These are phyloP conservation scores for Oryza meridionalis DNA, from an alignment of 176 grass and related monocot genomes.

Conservation along the genomic window DNA sequence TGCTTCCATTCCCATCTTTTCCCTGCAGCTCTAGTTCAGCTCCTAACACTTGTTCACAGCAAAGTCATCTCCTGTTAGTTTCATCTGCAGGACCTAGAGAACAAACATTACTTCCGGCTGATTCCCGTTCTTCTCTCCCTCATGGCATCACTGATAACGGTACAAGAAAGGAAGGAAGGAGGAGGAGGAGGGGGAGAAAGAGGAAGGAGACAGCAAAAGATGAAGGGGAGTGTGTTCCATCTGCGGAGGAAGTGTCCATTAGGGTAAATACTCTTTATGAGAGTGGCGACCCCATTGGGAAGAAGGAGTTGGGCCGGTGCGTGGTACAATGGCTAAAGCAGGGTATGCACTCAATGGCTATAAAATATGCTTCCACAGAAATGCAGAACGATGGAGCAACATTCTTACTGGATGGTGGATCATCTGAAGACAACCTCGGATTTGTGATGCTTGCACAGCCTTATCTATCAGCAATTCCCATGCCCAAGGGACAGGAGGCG, in stretches of 20 bases:
- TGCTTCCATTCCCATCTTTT: constrained; percentile 25
- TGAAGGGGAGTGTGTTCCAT: constrained; percentile 45
- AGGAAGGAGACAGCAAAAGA: constrained; percentile 35
- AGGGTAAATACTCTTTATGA: constrained; percentile 52
- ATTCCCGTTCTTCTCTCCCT: constrained; percentile 7
- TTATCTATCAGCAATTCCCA: constrained; percentile 60
- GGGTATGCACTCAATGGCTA: constrained; percentile 84
- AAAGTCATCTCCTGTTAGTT: constrained; percentile 40
- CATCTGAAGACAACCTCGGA: constrained; percentile 26
- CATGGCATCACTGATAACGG: not conserved
- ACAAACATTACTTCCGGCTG: constrained; percentile 23
- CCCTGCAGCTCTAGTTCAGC: constrained; percentile 3
- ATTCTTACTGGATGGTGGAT: constrained; percentile 46
- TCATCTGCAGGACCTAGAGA: constrained; percentile 25
- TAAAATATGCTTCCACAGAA: constrained; percentile 56
- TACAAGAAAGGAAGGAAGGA: constrained; percentile 41
- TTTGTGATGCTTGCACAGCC: constrained; percentile 76
- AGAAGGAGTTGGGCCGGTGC: constrained; percentile 68
- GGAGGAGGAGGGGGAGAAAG: constrained; percentile 35
- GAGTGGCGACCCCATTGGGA: constrained; percentile 82
- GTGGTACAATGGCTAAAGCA: constrained; percentile 75
- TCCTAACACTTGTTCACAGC: constrained; percentile 13
- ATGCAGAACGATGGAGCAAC: constrained; percentile 48
- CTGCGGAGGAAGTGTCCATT: constrained; percentile 59
- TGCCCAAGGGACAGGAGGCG: constrained; percentile 79